These are phyloP conservation scores for Mycena belliarum DNA, from an alignment of 768 basidiomycete species.

Conservation along the genomic window DNA sequence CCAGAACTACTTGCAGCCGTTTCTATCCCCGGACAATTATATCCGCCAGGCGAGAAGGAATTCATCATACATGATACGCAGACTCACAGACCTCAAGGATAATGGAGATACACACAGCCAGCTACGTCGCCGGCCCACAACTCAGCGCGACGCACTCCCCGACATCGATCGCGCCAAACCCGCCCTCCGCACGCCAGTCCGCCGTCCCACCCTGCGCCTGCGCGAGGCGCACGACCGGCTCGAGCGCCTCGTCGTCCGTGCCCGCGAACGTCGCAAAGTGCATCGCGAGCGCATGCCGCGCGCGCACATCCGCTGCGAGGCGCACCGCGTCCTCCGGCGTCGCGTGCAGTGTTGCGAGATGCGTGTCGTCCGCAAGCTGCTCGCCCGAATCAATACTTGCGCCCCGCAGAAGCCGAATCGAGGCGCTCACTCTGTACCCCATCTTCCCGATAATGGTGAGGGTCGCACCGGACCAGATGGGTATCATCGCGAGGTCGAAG, in stretches of 20 bases:
- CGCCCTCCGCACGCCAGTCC: conserved; percentile 32
- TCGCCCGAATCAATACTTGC: neutral
- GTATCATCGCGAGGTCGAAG: conserved; percentile 42
- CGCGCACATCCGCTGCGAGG: conserved; percentile 38
- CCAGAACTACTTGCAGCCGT: too few species aligned
- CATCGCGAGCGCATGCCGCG: conserved; percentile 39
- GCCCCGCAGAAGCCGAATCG: too few species aligned
- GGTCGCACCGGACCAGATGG: conserved; percentile 46
- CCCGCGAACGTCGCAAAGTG: conserved; percentile 49
- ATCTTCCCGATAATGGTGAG: conserved; percentile 37
- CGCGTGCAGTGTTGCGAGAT: conserved; percentile 39
- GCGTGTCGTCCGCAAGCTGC: conserved; percentile 30
- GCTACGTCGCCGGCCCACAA: neutral
- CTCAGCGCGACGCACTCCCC: conserved; percentile 23
- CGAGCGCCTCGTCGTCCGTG: conserved; percentile 39
- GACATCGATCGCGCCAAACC: conserved; percentile 37
- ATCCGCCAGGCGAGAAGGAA: too few species aligned
- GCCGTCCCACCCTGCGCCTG: conserved; percentile 23
- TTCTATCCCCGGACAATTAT: too few species aligned
- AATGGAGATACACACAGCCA: neutral
- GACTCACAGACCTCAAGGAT: neutral
- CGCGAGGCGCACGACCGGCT: conserved; percentile 36
- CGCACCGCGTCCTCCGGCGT: conserved; percentile 41
- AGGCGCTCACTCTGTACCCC: conserved; percentile 36
- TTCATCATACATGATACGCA: too few species aligned